Evolutionary conservation across 2,329 filamentous ascomycete genomes (phyloP).

Genomic region (Microcyclosporella mali): DNA sequence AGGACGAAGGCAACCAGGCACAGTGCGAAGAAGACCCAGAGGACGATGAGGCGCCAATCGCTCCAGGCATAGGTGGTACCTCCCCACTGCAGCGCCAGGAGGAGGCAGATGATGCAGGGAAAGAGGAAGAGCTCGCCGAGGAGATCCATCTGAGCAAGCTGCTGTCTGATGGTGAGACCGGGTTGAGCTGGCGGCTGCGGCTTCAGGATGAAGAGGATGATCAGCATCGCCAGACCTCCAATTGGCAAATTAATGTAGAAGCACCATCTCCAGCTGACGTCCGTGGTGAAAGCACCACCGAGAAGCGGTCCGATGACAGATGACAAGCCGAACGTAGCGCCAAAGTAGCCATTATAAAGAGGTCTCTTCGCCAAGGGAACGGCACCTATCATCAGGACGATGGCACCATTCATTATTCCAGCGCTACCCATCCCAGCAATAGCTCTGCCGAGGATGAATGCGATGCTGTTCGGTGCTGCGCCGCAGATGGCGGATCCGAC

Average conservation of each 20-base stretch:
- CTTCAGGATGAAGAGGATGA: slow-evolving; percentile 38
- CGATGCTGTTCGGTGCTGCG: slow-evolving; percentile 31
- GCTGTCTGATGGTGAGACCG: slow-evolving; percentile 29
- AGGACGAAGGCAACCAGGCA: slow-evolving; percentile 34
- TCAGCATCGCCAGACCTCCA: slow-evolving; percentile 34
- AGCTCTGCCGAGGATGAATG: slow-evolving; percentile 38
- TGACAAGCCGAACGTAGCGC: slow-evolving; percentile 34
- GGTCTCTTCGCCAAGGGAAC: slow-evolving; percentile 36
- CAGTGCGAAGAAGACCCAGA: slow-evolving; percentile 36
- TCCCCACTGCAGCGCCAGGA: slow-evolving; percentile 46
- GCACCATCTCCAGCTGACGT: slow-evolving; percentile 34
- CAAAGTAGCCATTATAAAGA: slow-evolving; percentile 33
- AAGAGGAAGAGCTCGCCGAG: slow-evolving; percentile 37
- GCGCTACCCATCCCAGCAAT: slow-evolving; percentile 38
- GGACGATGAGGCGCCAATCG: slow-evolving; percentile 38
- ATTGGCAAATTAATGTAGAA: slow-evolving; percentile 39
- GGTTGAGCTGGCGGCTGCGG: slow-evolving; percentile 19
- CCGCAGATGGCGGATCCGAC: slow-evolving; percentile 52
- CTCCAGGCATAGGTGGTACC: slow-evolving; percentile 39
- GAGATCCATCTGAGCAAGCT: slow-evolving; percentile 41
- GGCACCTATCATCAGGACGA: slow-evolving; percentile 29
- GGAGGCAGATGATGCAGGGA: slow-evolving; percentile 38
- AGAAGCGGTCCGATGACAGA: slow-evolving; percentile 41
- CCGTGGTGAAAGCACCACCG: slow-evolving; percentile 40
- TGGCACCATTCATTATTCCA: slow-evolving; percentile 30